A percentile compares a stretch with the other conserved stretches of the same genome.
Conservation (phyloP, 495 filamentous ascomycete genomes). For the Darksidea phi region DNA sequence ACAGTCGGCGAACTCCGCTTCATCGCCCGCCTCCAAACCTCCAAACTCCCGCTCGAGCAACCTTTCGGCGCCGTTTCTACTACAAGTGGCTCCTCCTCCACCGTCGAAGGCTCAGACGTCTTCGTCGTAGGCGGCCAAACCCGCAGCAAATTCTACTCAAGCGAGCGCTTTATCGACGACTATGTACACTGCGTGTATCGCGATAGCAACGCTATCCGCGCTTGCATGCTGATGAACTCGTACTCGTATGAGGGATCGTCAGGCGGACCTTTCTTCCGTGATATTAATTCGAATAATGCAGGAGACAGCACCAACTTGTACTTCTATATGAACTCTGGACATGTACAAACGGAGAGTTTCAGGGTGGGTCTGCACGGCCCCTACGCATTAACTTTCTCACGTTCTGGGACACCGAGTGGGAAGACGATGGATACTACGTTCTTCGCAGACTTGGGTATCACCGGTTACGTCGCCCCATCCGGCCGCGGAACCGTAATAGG, state of each 20-base stretch:
- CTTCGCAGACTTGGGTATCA: constrained; percentile 56
- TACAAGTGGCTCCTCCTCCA: constrained; percentile 50
- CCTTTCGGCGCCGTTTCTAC: constrained; percentile 53
- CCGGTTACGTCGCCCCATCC: constrained; percentile 56
- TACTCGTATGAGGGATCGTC: constrained; percentile 51
- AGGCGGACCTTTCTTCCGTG: constrained; percentile 59
- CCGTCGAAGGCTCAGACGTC: constrained; percentile 63
- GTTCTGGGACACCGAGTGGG: constrained; percentile 53
- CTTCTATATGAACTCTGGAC: constrained; percentile 68
- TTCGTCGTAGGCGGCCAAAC: constrained; percentile 61
- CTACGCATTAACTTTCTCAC: constrained; percentile 61
- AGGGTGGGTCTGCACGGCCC: constrained; percentile 67
- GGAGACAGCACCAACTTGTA: constrained; percentile 58
- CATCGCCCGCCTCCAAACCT: constrained; percentile 60
- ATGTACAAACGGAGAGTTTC: constrained; percentile 62
- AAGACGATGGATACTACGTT: constrained; percentile 57
- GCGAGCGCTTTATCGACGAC: constrained; percentile 66
- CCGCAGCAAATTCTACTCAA: constrained; percentile 68
- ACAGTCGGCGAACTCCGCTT: constrained; percentile 62
- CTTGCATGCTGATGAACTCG: constrained; percentile 52
- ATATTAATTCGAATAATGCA: constrained; percentile 65
- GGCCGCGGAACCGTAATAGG: constrained; percentile 60
- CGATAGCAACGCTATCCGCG: constrained; percentile 47
- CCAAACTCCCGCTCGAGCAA: constrained; percentile 56
- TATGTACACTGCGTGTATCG: constrained; percentile 59